Evolutionary conservation across 2,329 filamentous ascomycete species (phyloP).

Genomic region (Sporothrix pallida): DNA sequence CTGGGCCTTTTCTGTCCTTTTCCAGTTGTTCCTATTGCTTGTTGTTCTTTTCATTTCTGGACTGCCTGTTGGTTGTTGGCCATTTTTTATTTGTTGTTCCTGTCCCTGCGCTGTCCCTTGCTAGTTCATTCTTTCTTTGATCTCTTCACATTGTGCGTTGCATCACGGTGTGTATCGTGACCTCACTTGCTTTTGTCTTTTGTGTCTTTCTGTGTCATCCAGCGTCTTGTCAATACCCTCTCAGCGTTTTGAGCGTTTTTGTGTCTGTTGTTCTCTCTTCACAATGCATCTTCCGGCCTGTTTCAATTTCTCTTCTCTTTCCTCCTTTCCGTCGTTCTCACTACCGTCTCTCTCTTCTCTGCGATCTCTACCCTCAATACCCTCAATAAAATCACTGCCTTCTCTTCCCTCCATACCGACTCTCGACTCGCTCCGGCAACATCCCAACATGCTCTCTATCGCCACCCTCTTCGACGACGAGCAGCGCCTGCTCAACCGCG

Average conservation of each 20-base stretch:
- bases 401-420: not conserved
- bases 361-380: not conserved
- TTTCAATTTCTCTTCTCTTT: conserved; percentile 3
- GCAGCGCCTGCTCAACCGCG: conserved; percentile 42
- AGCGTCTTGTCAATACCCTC: not conserved
- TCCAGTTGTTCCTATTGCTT: not conserved
- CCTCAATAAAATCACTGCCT: not conserved
- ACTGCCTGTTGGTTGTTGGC: not conserved
- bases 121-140: conserved; percentile 13
- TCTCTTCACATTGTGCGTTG: conserved; percentile 13
- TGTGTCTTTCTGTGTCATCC: too few species aligned
- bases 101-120: not conserved
- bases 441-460: conserved; percentile 36
- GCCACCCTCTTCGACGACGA: conserved; percentile 41
- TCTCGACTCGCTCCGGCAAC: conserved; percentile 21
- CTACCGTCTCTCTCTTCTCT: not conserved
- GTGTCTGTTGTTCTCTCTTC: not conserved
- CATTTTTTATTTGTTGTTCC: not conserved
- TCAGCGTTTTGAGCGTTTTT: not conserved
- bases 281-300: conserved; percentile 27
- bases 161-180: conserved; percentile 14
- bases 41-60: not conserved
- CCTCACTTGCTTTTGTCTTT: not conserved
- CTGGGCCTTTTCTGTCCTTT: not conserved
- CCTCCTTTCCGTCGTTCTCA: not conserved